Base-by-base conservation (phyloP, 805 yeast species). In the Helenozyma rhizophorensis region DNA sequence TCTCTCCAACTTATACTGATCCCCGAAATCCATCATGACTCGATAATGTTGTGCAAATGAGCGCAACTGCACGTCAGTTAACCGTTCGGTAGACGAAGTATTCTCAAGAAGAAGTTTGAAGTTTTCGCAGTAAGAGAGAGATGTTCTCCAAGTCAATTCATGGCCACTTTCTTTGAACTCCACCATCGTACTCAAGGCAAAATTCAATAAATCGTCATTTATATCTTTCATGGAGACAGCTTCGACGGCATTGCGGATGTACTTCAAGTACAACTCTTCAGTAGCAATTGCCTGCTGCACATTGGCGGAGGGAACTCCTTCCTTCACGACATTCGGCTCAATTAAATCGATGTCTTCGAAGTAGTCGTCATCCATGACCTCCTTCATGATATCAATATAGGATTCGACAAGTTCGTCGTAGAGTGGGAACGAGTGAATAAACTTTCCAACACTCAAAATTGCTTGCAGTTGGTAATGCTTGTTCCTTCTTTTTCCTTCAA, bases 401-500 rank as follows among this genome's bases (percentile, higher is more conserved):
- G 56, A 53, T 2, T 53, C 60, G 14, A 62, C 53, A 19, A 71
- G 46, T 9, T 62, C 62, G 1, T 53, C 59, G 28, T 65, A 60
- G 6, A 39, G 39, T 11, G 58, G 56, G 36, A 63, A 72, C 3
- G 38, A 47, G 16, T 57, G 54, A 3, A 77, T 44, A 43, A 70
- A 85, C 12, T 53, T 58, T 2, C 85, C 83, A 23, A 77, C 61
- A 1, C 70, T 54, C 16, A 70, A 64, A 9, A 84, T 54, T 1
- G 82, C 74, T 13, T 70, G 67, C 30, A 62, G 65, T 32, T 78
- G 81, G 54, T 89, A 88, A 1, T 55, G 70, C 45, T 69, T 72
- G 49, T 85, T 86, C 26, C 75, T 72, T 42, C 94, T 67, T 36
- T 72, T 72, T 1, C 83, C 74, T 51, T 89, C 97, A 1, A 65